Base-by-base conservation (phyloP, 2,329 filamentous ascomycete species). In the Colletotrichum spinosum region DNA sequence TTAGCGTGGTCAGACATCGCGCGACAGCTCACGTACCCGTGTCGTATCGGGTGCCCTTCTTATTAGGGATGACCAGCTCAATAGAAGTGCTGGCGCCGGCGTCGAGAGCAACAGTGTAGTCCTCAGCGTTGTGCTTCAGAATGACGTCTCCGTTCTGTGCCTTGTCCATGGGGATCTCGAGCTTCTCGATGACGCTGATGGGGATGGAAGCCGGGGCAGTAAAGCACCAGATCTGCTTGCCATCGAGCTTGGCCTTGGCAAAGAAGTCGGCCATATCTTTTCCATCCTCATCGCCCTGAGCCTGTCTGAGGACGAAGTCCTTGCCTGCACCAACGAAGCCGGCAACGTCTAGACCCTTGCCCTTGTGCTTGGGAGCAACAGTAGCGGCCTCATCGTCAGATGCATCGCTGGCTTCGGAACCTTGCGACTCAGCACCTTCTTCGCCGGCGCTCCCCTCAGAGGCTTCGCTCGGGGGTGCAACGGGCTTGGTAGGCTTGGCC, bases 221-320 rank as follows among this genome's bases (percentile, higher is more conserved):
- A 70, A 94, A 92, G 75, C 93, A 92, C 92, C 91, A 94, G 65
- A 94, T 82, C 74, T 94, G 89, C 80, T 93, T 93, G 68, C 89
- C 90, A 60, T 88, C 80, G 8, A 90, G 74, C 70, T 87, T 86
- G 59, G 84, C 83, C 62, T 86, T 81, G 71, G 80, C 84, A 70
- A 92, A 88, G 57, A 90, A 77, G 25, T 84, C 79, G 8, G 83
- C 75, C 65, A 87, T 77, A 72, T 86, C 78, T 70, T 83, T 75
- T 73, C 80, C 74, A 69, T 78, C 71, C 69, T 80, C 77, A n/a
- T 77, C 73, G 25, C 75, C 72, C 13, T 72, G 73, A 39, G 81
- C 81, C 68, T 85, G 85, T 60, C 84, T 84, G 55, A 88, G 76
- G 64, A 81, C 78, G 68, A 88, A 88, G 60, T 86, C 82, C 6